These are phyloP conservation scores for Platanthera zijinensis DNA, from an alignment of 106 monocot genomes.

Conservation along the genomic window DNA sequence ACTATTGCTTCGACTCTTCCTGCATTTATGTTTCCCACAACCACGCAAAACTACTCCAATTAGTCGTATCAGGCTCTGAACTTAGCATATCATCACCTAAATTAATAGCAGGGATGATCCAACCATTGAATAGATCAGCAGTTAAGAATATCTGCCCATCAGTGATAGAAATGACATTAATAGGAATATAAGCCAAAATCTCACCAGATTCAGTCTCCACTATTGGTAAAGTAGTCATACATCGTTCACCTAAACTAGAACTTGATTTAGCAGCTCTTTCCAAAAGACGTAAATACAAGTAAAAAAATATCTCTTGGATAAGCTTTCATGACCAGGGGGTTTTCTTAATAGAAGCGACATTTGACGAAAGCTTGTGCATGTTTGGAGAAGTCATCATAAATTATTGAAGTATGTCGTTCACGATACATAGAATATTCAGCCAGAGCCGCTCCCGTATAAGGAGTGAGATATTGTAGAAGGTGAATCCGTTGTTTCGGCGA, in stretches of 20 bases:
- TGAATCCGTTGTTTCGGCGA: constrained; percentile 3
- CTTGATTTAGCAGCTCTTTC: constrained; percentile 17
- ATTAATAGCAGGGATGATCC: neutral
- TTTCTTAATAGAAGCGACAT: too few relatives aligned
- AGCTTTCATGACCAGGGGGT: neutral
- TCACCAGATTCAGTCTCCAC: too few relatives aligned
- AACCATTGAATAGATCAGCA: neutral
- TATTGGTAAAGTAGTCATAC: constrained; percentile 5
- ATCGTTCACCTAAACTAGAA: constrained; percentile 16
- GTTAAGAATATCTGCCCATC: neutral
- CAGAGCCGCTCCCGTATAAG: constrained; percentile 13
- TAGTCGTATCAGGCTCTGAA: too few relatives aligned
- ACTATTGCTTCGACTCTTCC: too few relatives aligned
- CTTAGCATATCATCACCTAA: too few relatives aligned
- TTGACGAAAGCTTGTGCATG: constrained; percentile 4
- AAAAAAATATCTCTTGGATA: neutral
- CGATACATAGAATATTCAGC: constrained; percentile 11
- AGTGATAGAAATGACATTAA: too few relatives aligned
- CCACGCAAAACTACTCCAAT: too few relatives aligned
- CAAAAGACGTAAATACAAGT: neutral
- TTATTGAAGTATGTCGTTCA: constrained; percentile 11
- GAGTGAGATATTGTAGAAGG: constrained; percentile 9
- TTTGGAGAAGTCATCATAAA: constrained; percentile 14
- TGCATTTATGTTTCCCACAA: too few relatives aligned
- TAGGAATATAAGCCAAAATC: too few relatives aligned